Conservation (phyloP, 352 stramenopile species). For the Globisporangium acanthophoron region DNA sequence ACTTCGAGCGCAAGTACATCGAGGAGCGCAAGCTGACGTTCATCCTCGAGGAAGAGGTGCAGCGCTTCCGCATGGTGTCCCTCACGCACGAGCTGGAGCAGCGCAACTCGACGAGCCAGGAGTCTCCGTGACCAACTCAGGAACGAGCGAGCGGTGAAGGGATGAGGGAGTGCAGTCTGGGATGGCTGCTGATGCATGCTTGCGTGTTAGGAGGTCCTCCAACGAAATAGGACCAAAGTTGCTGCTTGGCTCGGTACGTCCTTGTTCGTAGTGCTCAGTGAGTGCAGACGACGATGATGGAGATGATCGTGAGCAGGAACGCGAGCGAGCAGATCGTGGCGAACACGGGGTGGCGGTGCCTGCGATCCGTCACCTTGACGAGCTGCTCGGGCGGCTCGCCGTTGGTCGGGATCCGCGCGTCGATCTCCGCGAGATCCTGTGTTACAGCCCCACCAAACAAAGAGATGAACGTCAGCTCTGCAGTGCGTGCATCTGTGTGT, state of each 20-base stretch:
- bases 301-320: slow-evolving; percentile 57
- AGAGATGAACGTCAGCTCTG: neutral
- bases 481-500: neutral
- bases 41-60: slow-evolving; percentile 57
- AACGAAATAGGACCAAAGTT: slow-evolving; percentile 5
- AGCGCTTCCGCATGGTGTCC: slow-evolving; percentile 46
- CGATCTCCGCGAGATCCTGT: slow-evolving; percentile 8
- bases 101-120: slow-evolving; percentile 15
- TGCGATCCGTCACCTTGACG: slow-evolving; percentile 68
- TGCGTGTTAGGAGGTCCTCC: slow-evolving; percentile 3
- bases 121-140: neutral
- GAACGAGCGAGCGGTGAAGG: neutral
- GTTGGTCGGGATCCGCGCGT: slow-evolving; percentile 38
- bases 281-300: slow-evolving; percentile 63
- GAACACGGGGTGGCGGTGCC: slow-evolving; percentile 64
- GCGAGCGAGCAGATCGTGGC: slow-evolving; percentile 62
- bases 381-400: slow-evolving; percentile 59
- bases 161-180: neutral
- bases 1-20: slow-evolving; percentile 62
- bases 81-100: slow-evolving; percentile 38
- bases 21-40: slow-evolving; percentile 61
- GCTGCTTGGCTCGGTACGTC: neutral
- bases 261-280: slow-evolving; percentile 6
- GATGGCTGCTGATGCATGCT: neutral
- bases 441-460: neutral